These are phyloP conservation scores for Coemansia sp. DNA, from an alignment of 192 early-diverging fungal species.

Conservation along the genomic window DNA sequence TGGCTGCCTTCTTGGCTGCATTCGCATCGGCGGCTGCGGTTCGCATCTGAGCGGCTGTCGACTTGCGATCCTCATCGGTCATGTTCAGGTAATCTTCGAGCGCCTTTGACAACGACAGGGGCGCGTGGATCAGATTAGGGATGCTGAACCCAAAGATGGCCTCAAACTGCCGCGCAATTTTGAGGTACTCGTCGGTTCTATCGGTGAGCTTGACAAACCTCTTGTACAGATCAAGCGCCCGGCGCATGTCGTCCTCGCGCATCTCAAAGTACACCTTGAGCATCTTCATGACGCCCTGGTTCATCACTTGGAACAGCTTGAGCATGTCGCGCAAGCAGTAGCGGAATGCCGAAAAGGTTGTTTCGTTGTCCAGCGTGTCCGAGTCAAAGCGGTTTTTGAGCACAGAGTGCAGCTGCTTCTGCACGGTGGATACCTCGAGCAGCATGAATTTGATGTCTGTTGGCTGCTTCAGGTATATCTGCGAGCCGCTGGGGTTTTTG, in stretches of 20 bases:
- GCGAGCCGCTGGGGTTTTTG: constrained; percentile 34
- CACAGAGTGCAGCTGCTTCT: constrained; percentile 50
- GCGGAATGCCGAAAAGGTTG: constrained; percentile 50
- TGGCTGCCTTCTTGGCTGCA: not conserved
- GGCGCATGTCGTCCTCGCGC: constrained; percentile 47
- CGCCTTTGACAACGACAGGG: constrained; percentile 49
- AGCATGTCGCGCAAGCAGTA: constrained; percentile 52
- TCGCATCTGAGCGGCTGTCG: constrained; percentile 28
- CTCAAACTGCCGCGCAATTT: constrained; percentile 48
- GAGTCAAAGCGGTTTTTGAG: constrained; percentile 52
- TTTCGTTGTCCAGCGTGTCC: constrained; percentile 52
- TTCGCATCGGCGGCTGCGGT: not conserved
- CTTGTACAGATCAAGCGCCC: constrained; percentile 52
- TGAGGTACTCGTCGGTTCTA: constrained; percentile 48
- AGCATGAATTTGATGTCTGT: constrained; percentile 45
- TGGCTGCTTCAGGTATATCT: constrained; percentile 40
- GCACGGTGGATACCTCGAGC: constrained; percentile 49
- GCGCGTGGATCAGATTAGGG: constrained; percentile 50
- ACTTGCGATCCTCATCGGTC: constrained; percentile 28
- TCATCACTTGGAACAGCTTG: constrained; percentile 57
- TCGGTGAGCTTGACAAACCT: constrained; percentile 54
- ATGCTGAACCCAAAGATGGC: constrained; percentile 49
- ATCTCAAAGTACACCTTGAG: constrained; percentile 56
- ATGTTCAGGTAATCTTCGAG: constrained; percentile 52
- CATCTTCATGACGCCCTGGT: constrained; percentile 56